Base-by-base conservation (phyloP, 2,329 filamentous ascomycete genomes). In the Cladosporium sp. region DNA sequence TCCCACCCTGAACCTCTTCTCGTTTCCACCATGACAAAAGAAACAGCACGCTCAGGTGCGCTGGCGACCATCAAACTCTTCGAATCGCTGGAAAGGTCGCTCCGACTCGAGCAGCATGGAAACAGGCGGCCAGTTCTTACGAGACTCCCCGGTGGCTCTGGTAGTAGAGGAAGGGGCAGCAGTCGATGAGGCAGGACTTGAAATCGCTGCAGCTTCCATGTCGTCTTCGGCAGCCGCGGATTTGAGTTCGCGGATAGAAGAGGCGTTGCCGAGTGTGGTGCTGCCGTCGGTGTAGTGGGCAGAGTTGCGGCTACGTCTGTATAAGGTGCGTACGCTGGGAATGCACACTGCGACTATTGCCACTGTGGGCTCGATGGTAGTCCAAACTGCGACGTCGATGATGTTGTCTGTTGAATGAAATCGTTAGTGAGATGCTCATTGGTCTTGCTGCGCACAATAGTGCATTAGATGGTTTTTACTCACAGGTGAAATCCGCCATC, bases 281-380 rank as follows among this genome's bases (percentile, higher is more conserved):
- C 57, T 60, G 55, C 29, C 23, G 44, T 60, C 28, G 10, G 55
- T 59, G 55, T 50, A 53, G 55, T 65, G 63, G 14, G 40, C 18
- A 10, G 63, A 65, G n/a, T 58, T 31, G 26, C 55, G 63, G 11
- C 58, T 65, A 18, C 63, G 63, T 44, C 63, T 44, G 56, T 58
- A 58, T 8, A 65, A 23, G 21, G 55, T 59, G 31, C 63, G 63
- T 7, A 65, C 63, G 46, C 55, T 59, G 63, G 67, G 68, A 2
- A 69, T 56, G 52, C 68, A 69, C 40, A 66, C 67, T n/a, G 67
- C 65, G 35, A 62, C 26, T 18, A 69, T 69, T 16, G 66, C 67
- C 7, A 69, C 68, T 11, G 68, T 62, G 12, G 68, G 68, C 33
- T 69, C 68, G 29, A 69, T 64, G 3, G 67, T 69, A 1, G 68